Conservation (phyloP, 441 rosid species). For the Arabidopsis lyrata region DNA sequence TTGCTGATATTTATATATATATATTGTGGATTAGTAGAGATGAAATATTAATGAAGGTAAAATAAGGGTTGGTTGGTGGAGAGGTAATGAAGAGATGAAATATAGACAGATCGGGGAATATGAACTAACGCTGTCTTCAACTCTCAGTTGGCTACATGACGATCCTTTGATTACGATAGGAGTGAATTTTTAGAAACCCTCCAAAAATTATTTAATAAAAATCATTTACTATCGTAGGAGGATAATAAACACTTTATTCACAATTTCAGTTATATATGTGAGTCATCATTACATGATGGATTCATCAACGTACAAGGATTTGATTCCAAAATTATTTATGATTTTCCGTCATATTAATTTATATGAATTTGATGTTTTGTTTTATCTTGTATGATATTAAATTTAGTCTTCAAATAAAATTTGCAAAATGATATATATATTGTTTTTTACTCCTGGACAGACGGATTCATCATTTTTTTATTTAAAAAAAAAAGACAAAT, state of each 20-base stretch:
- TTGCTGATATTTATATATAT: too few relatives aligned
- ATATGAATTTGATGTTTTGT: not conserved
- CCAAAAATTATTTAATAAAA: slow-evolving; percentile 26
- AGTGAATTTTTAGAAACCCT: slow-evolving; percentile 40
- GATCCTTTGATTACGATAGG: slow-evolving; percentile 35
- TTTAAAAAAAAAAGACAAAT: not conserved
- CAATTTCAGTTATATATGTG: not conserved
- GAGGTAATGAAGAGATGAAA: slow-evolving; percentile 27
- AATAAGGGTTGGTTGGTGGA: slow-evolving; percentile 37
- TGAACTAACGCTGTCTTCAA: slow-evolving; percentile 46
- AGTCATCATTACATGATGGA: slow-evolving; percentile 30
- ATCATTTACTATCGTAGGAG: slow-evolving; percentile 26
- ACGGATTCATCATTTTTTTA: not conserved
- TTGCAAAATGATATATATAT: not conserved
- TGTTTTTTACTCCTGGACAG: not conserved
- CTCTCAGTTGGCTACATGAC: slow-evolving; percentile 42
- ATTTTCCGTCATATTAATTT: not conserved
- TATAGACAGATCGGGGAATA: slow-evolving; percentile 40
- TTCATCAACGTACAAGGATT: not conserved
- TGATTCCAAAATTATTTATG: not conserved
- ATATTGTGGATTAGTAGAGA: not conserved
- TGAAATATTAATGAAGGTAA: slow-evolving; percentile 28
- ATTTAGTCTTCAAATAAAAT: not conserved
- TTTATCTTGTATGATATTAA: too few relatives aligned
- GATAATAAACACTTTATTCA: slow-evolving; percentile 11